Evolutionary conservation across 2,329 filamentous ascomycete species (phyloP), one percentile per base, ranked within the genome.

Genomic region (Colletotrichum musicola): DNA sequence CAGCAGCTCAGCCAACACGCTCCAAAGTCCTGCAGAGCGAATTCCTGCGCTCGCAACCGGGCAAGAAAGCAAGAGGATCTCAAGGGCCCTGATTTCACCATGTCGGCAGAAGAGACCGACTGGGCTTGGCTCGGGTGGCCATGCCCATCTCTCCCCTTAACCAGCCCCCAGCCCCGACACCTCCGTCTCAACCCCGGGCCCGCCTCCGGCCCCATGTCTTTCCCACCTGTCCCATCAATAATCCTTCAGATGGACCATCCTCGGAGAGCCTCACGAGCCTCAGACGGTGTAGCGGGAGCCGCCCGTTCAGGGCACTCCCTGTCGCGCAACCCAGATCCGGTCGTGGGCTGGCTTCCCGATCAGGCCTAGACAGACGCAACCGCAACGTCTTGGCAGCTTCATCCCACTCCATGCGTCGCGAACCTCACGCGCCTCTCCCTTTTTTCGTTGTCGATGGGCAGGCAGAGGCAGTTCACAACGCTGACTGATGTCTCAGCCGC

Each of bases 361-460:
- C 35, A 46, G 56, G 62, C 42, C 42, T 46, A 46, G 56, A 20
- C 55, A 61, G 42, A 35, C 35, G 56, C 55, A 69, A 44, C 62
- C 50, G 66, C 66, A 69, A 66, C 66, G 51, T 30, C 66, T 69
- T 69, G 66, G 66, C 66, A 69, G 66, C 66, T 69, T 69, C 66
- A 69, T 69, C 66, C 16, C 42, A 20, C 20, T 30, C 55, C 62
- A 60, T 68, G 62, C 55, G 55, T 55, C 42, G 54, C 50, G 65
- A 60, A 60, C 49, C 47, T 55, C 25, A 47, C 30, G 46, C 38
- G n/a, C n/a, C 53, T 30, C 44, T 55, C 18, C 30, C 30, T 10
- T 16, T 18, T 16, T 46, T 25, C 22, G 42, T 46, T 46, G 42
- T 18, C 42, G 30, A 35, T 35, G 30, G 30, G 22, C 22, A 25